Conservation (phyloP, 75 land plant species). For the Larix kaempferi region DNA sequence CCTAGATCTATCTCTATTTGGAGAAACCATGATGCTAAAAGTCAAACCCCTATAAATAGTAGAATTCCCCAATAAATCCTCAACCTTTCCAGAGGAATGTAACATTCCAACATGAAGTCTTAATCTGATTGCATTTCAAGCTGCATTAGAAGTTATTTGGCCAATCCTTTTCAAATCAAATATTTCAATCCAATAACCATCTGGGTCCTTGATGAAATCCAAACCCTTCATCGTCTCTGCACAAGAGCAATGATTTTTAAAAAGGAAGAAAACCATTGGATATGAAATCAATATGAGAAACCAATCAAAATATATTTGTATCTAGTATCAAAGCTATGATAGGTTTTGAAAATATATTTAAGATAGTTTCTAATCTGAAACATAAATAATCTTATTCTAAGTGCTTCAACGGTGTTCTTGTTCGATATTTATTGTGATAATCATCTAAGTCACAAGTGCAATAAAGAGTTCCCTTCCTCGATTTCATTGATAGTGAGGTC, state of each 20-base stretch:
- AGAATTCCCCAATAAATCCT: background rate
- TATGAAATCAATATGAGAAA: background rate
- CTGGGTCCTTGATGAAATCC: conserved; percentile 95
- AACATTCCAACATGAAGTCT: background rate
- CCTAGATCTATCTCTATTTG: background rate
- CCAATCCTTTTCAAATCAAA: conserved; percentile 70
- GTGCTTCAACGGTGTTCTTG: background rate
- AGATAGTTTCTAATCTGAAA: too few relatives aligned
- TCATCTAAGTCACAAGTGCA: background rate
- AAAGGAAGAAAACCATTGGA: background rate
- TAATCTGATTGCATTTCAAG: conserved; percentile 26
- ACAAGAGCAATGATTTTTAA: conserved; percentile 1
- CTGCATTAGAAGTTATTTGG: conserved; percentile 30
- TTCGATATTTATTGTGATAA: too few relatives aligned
- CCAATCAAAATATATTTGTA: background rate
- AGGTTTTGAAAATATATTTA: too few relatives aligned
- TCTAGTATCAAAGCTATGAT: too few relatives aligned
- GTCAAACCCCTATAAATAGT: background rate
- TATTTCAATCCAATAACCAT: conserved; percentile 99
- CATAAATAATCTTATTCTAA: background rate
- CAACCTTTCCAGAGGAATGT: too few relatives aligned
- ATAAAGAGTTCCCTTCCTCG: background rate
- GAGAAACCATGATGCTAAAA: background rate
- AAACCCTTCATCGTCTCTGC: conserved; percentile 93
- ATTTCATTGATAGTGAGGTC: background rate